A percentile compares a stretch with the other conserved stretches of the same genome.
phyloP scores from a whole-genome alignment of 2,329 filamentous ascomycete genomes.

The Pestalotiopsis sp. region DNA sequence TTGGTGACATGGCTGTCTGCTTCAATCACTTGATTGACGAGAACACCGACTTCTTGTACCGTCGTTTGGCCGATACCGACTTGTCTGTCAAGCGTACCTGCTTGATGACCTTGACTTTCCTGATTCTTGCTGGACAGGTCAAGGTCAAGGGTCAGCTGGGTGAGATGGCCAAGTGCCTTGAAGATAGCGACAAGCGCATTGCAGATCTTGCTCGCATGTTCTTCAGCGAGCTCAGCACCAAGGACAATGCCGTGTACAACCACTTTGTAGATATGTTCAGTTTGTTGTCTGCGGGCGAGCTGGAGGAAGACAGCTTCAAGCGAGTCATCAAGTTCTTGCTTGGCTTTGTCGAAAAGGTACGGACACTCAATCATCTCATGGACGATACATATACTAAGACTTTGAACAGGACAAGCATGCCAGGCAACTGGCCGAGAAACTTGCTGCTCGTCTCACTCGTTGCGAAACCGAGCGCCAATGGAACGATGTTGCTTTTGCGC shows the following conservation, averaged over 20 bases:
- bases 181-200: constrained; percentile 93
- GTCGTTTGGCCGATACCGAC: constrained; percentile 86
- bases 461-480: constrained; percentile 95
- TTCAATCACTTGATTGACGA: constrained; percentile 99
- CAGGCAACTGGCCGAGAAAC: constrained; percentile 88
- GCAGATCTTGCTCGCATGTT: constrained; percentile 96
- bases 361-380: constrained; percentile 25
- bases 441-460: constrained; percentile 80
- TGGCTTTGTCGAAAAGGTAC: constrained; percentile 95
- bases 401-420: constrained; percentile 85
- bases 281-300: constrained; percentile 79
- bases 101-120: constrained; percentile 96
- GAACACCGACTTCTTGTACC: constrained; percentile 97
- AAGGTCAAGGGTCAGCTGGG: constrained; percentile 99
- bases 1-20: constrained; percentile 98
- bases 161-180: constrained; percentile 98
- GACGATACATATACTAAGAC: constrained; percentile 7
- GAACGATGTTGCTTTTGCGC: constrained; percentile 94
- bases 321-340: constrained; percentile 90
- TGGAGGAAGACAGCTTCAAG: constrained; percentile 85
- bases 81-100: constrained; percentile 94
- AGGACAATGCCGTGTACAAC: constrained; percentile 99
- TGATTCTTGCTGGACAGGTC: constrained; percentile 95
- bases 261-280: constrained; percentile 99
- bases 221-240: constrained; percentile 95